Conservation (phyloP, 805 yeast genomes). For the Candida succiphila region DNA sequence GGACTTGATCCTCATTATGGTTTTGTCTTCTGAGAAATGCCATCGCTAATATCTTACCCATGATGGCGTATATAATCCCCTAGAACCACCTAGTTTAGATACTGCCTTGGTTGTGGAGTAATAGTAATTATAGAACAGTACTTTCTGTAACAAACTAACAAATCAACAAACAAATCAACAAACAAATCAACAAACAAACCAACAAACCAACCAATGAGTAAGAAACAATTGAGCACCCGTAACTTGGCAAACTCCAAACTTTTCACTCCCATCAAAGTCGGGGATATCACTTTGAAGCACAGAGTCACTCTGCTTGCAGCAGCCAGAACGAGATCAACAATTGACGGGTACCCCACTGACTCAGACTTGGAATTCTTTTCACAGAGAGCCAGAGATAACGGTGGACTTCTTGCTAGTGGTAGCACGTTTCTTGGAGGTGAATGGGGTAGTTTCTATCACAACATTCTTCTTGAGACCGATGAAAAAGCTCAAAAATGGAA, state of each 20-base stretch:
- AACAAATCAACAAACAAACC: no score
- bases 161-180: no score
- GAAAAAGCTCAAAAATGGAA: slow-evolving; percentile 42
- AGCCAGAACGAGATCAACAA: slow-evolving; percentile 27
- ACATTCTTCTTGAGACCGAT: slow-evolving; percentile 41
- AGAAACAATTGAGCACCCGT: no score
- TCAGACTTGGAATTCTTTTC: slow-evolving; percentile 35
- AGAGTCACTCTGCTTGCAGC: slow-evolving; percentile 33
- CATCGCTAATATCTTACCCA: no score
- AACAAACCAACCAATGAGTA: no score
- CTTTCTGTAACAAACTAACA: no score
- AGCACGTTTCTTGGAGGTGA: slow-evolving; percentile 39
- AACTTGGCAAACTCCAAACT: neutral
- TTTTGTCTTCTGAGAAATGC: no score
- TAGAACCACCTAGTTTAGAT: no score
- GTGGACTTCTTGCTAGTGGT: slow-evolving; percentile 46
- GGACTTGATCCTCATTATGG: no score
- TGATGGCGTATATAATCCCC: no score
- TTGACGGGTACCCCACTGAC: slow-evolving; percentile 28
- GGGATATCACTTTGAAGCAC: slow-evolving; percentile 20
- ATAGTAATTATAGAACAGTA: no score
- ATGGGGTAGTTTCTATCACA: slow-evolving; percentile 31
- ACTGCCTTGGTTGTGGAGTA: no score
- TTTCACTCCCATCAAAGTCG: slow-evolving; percentile 29
- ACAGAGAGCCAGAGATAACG: slow-evolving; percentile 38